These are phyloP conservation scores for Metarhizium robertsii DNA, from an alignment of 2,329 filamentous ascomycete species.

Conservation along the genomic window DNA sequence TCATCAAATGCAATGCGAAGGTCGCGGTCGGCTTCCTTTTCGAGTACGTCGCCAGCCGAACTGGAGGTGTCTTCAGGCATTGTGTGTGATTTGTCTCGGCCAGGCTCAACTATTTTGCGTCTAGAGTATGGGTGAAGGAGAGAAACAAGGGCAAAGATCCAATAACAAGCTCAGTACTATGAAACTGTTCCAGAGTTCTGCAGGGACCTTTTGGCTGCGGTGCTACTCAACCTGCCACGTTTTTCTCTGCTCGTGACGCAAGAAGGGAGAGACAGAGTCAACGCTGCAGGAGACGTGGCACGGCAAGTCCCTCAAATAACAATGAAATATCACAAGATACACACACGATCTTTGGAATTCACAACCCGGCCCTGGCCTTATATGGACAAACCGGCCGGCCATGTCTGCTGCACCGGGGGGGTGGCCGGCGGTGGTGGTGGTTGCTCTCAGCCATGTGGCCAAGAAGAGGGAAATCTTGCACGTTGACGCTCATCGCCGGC, in stretches of 20 bases:
- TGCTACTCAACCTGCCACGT: constrained; percentile 5
- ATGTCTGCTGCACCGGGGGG: background rate
- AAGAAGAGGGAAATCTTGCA: background rate
- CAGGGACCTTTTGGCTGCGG: constrained; percentile 1
- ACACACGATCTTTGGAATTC: background rate
- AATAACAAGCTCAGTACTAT: background rate
- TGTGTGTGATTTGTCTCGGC: background rate
- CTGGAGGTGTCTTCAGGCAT: constrained; percentile 12
- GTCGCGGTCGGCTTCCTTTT: constrained; percentile 14
- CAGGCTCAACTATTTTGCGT: background rate
- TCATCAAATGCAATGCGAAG: constrained; percentile 16
- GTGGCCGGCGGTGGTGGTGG: background rate
- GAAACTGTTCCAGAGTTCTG: background rate
- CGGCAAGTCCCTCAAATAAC: background rate
- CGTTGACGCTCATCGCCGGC: background rate
- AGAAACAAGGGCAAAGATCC: background rate
- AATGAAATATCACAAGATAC: background rate
- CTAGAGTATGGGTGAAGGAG: background rate
- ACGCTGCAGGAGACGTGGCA: background rate
- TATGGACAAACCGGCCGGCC: constrained; percentile 5
- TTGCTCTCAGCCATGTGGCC: background rate
- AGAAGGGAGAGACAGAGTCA: background rate
- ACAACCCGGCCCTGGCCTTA: background rate
- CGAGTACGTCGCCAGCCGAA: constrained; percentile 9
- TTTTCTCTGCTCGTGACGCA: background rate